Conservation (phyloP, 1,284 basidiomycete genomes). For the Kwoniella shivajii region DNA sequence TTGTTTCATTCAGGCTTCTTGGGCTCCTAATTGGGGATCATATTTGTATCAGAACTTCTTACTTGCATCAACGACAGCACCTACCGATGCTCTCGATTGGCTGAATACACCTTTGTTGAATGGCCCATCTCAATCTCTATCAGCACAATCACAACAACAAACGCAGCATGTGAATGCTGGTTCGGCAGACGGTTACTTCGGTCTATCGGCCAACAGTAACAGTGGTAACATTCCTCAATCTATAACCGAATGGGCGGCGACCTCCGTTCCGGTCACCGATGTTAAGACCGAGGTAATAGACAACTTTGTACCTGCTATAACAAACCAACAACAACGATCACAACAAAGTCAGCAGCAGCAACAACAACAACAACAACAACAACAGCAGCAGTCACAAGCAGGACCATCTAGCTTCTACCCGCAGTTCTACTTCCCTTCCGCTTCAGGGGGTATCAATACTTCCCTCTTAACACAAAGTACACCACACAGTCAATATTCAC, state of each 20-base stretch:
- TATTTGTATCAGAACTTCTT: slow-evolving; percentile 50
- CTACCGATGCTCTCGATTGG: slow-evolving; percentile 31
- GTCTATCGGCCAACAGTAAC: slow-evolving; percentile 9
- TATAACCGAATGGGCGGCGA: slow-evolving; percentile 11
- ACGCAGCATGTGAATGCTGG: background rate
- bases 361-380: slow-evolving; percentile 11
- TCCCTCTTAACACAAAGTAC: slow-evolving; percentile 27
- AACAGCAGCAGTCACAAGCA: slow-evolving; percentile 10
- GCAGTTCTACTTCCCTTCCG: slow-evolving; percentile 15
- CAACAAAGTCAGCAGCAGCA: slow-evolving; percentile 4
- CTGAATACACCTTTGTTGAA: slow-evolving; percentile 14
- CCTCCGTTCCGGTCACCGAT: slow-evolving; percentile 7
- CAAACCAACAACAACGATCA: slow-evolving; percentile 3
- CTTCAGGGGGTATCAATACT: slow-evolving; percentile 32
- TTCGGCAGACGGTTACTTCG: slow-evolving; percentile 23
- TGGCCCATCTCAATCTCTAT: no score
- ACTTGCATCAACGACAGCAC: slow-evolving; percentile 34
- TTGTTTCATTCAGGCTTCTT: background rate
- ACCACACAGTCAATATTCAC: background rate
- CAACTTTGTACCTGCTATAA: background rate
- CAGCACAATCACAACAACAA: slow-evolving; percentile 9
- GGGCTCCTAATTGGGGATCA: slow-evolving; percentile 42
- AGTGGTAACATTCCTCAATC: background rate
- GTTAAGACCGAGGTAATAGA: slow-evolving; percentile 17
- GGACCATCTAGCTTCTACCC: slow-evolving; percentile 20